Percentiles rank a stretch among this genome's conserved stretches.
Evolutionary conservation across 495 filamentous ascomycete species (phyloP).

Genomic region (Xylaria intraflava): DNA sequence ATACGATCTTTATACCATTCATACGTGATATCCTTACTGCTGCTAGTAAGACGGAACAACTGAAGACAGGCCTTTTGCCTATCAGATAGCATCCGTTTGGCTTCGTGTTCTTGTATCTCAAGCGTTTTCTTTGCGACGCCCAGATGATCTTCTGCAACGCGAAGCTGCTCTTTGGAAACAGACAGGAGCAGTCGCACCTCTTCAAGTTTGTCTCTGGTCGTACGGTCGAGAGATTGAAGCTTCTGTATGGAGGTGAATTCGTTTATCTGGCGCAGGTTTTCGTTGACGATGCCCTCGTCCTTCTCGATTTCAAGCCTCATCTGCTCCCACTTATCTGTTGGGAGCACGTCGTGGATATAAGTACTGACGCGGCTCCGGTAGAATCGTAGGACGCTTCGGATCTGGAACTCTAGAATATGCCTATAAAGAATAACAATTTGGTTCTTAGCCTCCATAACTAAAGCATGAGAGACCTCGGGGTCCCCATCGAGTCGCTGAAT

Average conservation of each 20-base stretch:
- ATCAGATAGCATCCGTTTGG: conserved; percentile 11
- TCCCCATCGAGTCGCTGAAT: conserved; percentile 6
- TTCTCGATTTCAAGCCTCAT: not conserved
- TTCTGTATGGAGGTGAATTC: not conserved
- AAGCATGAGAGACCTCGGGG: not conserved
- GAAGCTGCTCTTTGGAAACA: not conserved
- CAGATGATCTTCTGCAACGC: not conserved
- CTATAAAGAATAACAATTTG: conserved; percentile 19
- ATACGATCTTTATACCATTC: conserved; percentile 37
- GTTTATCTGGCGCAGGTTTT: not conserved
- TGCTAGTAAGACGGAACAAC: conserved; percentile 23
- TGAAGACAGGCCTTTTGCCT: conserved; percentile 26
- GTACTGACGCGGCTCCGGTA: conserved; percentile 1
- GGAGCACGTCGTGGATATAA: not conserved
- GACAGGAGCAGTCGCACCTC: not conserved
- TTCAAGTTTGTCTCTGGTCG: not conserved
- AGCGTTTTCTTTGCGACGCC: conserved; percentile 9
- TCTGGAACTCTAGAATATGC: conserved; percentile 23
- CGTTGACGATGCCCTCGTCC: not conserved
- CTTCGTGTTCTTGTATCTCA: conserved; percentile 10
- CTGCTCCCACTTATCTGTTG: not conserved
- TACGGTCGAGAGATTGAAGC: not conserved
- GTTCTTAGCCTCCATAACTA: conserved; percentile 1
- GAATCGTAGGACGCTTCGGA: conserved; percentile 20
- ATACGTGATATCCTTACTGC: conserved; percentile 24